Evolutionary conservation across 2,329 filamentous ascomycete species (phyloP).

Genomic region (Cercospora sesami): DNA sequence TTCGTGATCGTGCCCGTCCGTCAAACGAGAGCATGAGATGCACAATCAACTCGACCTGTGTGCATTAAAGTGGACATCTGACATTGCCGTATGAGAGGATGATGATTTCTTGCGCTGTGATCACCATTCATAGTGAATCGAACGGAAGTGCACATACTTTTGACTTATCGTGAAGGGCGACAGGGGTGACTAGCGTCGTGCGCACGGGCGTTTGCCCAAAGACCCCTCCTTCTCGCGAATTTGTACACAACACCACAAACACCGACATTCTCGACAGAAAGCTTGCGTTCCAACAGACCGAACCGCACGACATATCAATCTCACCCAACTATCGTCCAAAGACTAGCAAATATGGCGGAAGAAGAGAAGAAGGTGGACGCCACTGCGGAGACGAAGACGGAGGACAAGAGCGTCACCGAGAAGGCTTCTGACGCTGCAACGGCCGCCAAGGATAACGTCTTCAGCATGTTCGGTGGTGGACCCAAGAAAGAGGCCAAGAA

Average conservation of each 20-base stretch:
- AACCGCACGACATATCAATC: not conserved
- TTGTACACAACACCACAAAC: constrained; percentile 7
- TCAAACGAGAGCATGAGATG: not conserved
- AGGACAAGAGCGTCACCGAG: constrained; percentile 42
- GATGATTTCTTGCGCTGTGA: not conserved
- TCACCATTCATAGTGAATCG: not conserved
- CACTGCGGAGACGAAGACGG: constrained; percentile 30
- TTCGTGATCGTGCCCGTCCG: not conserved
- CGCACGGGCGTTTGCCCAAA: constrained; percentile 4
- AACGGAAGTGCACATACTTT: not conserved
- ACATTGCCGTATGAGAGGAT: not conserved
- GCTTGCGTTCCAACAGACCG: not conserved
- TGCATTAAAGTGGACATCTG: not conserved
- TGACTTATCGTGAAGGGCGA: not conserved
- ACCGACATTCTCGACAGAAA: not conserved
- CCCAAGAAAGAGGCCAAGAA: constrained; percentile 96
- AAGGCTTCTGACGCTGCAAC: constrained; percentile 41
- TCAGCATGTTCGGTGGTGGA: constrained; percentile 98
- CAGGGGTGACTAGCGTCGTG: not conserved
- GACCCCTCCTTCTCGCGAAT: constrained; percentile 10
- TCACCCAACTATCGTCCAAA: not conserved
- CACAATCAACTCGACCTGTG: not conserved
- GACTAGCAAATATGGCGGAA: constrained; percentile 33
- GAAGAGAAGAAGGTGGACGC: constrained; percentile 35
- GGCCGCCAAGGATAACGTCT: constrained; percentile 63